phyloP scores from a whole-genome alignment of 345 rosid genomes.

The Noccaea caerulescens region DNA sequence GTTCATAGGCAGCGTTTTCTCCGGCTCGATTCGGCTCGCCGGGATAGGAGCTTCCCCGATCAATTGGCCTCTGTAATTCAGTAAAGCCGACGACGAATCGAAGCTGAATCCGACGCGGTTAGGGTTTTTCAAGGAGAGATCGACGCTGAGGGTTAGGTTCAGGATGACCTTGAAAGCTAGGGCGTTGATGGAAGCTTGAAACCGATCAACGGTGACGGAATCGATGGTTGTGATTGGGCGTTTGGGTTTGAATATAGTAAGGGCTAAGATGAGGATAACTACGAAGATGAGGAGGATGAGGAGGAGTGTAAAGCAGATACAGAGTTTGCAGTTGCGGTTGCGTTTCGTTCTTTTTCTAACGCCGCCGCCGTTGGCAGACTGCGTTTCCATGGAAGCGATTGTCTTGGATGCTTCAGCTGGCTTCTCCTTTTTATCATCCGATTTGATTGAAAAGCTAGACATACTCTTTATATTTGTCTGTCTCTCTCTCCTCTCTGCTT shows the following conservation, averaged over 20 bases:
- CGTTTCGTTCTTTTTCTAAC: conserved; percentile 31
- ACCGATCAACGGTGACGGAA: conserved; percentile 49
- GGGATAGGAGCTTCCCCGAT: conserved; percentile 79
- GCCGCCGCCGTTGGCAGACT: conserved; percentile 12
- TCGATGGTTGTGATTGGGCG: conserved; percentile 51
- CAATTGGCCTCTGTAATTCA: conserved; percentile 61
- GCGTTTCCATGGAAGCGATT: conserved; percentile 45
- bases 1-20: conserved; percentile 53
- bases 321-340: conserved; percentile 49
- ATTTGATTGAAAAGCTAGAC: not conserved
- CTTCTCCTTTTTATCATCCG: conserved; percentile 29
- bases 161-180: conserved; percentile 40
- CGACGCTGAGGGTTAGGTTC: conserved; percentile 59
- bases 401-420: not conserved
- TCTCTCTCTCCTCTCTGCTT: not conserved
- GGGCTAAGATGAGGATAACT: conserved; percentile 54
- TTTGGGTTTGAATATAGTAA: conserved; percentile 83
- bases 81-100: conserved; percentile 46
- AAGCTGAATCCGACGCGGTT: conserved; percentile 72
- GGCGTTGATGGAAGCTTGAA: conserved; percentile 43
- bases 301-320: conserved; percentile 42
- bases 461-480: not conserved
- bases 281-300: conserved; percentile 45
- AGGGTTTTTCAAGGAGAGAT: conserved; percentile 63
- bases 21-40: conserved; percentile 55